A percentile compares a stretch with the other conserved stretches of the same genome.
phyloP scores from a whole-genome alignment of 1,139 yeast genomes.

The Nakaseomyces sp. region DNA sequence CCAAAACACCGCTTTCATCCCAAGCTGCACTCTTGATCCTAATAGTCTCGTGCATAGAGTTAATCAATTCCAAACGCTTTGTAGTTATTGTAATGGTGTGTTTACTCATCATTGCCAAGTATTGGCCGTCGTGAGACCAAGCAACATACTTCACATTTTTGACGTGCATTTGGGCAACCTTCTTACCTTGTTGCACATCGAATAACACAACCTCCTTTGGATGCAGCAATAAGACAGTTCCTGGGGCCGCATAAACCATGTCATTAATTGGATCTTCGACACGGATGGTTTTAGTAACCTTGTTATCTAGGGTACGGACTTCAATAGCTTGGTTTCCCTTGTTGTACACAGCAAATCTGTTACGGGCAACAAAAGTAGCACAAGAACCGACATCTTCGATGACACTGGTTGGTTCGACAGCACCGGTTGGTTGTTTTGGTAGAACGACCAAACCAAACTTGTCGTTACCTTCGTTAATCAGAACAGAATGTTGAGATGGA shows the following conservation, averaged over 20 bases:
- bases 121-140: conserved; percentile 85
- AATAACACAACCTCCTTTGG: conserved; percentile 64
- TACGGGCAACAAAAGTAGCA: conserved; percentile 88
- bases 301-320: conserved; percentile 75
- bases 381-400: conserved; percentile 75
- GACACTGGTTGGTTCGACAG: conserved; percentile 76
- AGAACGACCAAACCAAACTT: conserved; percentile 67
- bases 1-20: conserved; percentile 89
- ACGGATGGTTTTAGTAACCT: conserved; percentile 71
- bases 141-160: conserved; percentile 79
- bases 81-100: conserved; percentile 88
- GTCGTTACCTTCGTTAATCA: conserved; percentile 59
- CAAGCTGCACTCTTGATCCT: conserved; percentile 96
- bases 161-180: conserved; percentile 58
- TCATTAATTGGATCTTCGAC: conserved; percentile 66
- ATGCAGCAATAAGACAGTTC: conserved; percentile 70
- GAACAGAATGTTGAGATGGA: conserved; percentile 80
- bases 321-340: conserved; percentile 59
- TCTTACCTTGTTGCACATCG: conserved; percentile 90
- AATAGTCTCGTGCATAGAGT: conserved; percentile 92
- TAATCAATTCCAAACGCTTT: conserved; percentile 65
- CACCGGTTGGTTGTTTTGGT: conserved; percentile 87
- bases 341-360: conserved; percentile 78
- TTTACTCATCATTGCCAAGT: conserved; percentile 81
- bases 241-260: conserved; percentile 73